Evolutionary conservation across 345 rosid species (phyloP), one percentile per base, ranked within the genome.

Genomic region (Eucalyptus curtisii): DNA sequence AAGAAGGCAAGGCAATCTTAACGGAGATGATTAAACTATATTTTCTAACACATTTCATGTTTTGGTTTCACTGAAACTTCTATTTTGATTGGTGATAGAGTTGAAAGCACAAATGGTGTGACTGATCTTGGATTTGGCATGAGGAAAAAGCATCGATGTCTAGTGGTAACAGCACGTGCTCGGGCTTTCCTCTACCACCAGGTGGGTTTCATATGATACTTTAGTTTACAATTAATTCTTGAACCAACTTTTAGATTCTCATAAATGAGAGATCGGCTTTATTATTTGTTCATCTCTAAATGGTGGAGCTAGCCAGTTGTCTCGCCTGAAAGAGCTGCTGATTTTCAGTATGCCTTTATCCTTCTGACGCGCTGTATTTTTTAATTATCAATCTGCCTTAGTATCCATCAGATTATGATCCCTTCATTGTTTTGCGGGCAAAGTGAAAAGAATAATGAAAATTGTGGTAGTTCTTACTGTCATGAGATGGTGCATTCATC

Each of bases 161-260:
- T 91, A 84, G 95, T 94, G 44, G 90, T 97, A 87, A 96, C 94
- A 88, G 96, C 98, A 44, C 95, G 98, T 86, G 90, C 95, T 61
- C 96, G 98, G 22, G 91, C 95, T 86, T 96, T 97, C 93, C 98
- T 96, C 84, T 97, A 96, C 90, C 99, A 96, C 93, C 99, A 97
- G 98, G 99, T 97, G 89, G 85, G 89, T 40, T 50, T 40, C 44
- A 14, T 86, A 52, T 33, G 66, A 42, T 50, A n/a, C 44, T 50
- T 49, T 12, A 31, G 66, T 86, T 50, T 40, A 40, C 37, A 61
- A 13, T 59, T 17, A 59, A 86, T 86, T 37, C 19, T 31, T 20
- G 4, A 33, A 86, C 59, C 42, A 50, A 42, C 48, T 59, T 80
- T 22, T 87, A 14, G 37, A 27, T 37, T n/a, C 52, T 57, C 81